Evolutionary conservation across 2,329 filamentous ascomycete species (phyloP), one percentile per base, ranked within the genome.

Genomic region (Corynespora cassiicola): DNA sequence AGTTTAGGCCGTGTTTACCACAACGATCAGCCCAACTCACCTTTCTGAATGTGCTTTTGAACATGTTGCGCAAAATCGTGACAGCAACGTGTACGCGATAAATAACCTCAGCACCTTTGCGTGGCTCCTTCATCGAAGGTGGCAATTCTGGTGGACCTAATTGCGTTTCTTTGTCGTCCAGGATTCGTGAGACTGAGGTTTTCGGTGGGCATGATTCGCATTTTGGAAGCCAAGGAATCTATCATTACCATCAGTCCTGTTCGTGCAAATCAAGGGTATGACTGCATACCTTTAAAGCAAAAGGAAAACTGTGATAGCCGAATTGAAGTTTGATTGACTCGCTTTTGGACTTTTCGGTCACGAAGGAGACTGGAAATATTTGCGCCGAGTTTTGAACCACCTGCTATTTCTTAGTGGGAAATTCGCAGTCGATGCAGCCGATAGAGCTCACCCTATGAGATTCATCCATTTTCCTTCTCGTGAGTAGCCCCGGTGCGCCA

Each of bases 281-380:
- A n/a, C 12, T 6, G 32, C 9, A 15, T 29, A 47, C 25, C 16
- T 35, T 37, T 7, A 52, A 16, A 9, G 6, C 18, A 23, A 52
- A 45, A 10, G 24, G 14, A 22, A 52, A 52, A 25, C 34, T 43
- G 25, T 52, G 39, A 16, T 48, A 47, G 6, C 48, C 48, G 18
- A 42, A 32, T 6, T 16, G 30, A 25, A 40, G 44, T 24, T 31
- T 27, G 7, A 31, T 7, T 12, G 19, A 28, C 5, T 31, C 24
- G 11, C 20, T 18, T 7, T 16, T 45, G 16, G 29, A 24, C 19
- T 21, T 16, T 3, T 29, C 31, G 10, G 16, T 9, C 12, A 10
- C 36, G 9, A 34, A 15, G 10, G 28, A 28, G 24, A 21, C 15
- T 9, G 47, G 34, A 15, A 48, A 10, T 5, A 51, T 31, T 2